Base-by-base conservation (phyloP, 257 asterid genomes). In the Solanum corneliomulleri region DNA sequence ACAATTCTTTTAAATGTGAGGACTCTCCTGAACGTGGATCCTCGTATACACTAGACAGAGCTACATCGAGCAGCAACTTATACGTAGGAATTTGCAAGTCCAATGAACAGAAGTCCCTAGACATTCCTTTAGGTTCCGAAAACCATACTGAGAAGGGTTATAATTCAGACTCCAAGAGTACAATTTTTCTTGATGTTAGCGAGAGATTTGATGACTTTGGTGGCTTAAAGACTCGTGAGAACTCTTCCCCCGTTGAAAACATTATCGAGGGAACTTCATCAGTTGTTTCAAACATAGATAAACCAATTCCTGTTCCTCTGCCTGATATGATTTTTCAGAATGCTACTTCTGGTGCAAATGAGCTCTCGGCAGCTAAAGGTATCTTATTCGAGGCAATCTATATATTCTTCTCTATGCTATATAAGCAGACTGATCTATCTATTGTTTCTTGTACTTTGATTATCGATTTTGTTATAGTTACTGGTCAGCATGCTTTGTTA, bases 1-100 rank as follows among this genome's bases (percentile, higher is more conserved):
- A 91, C 85, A 89, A 94, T 10, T 91, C 87, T 60, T 88, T 91
- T 35, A 92, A 87, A 2, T 76, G 78, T 10, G 95, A 93, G 15
- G 96, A 92, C 87, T 87, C 91, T 77, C 71, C 74, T 1, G 85
- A 81, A 42, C 71, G 68, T 39, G 84, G 87, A 68, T 86, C 89
- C 52, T 66, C 44, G 7, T 86, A 86, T 29, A 84, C 88, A 39
- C 29, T 87, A 2, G 85, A 60, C 15, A 84, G 60, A 56, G 56
- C 58, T 44, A 39, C 29, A 66, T 76, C 85, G 7, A 86, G 49
- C 29, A 86, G 70, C 62, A 14, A 33, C 82, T 68, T 35, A 11
- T 89, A 84, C 69, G 23, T 71, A 18, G 91, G 88, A 58, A 88
- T 81, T 85, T 77, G 37, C 72, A 86, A 84, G 44, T 44, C 72